Evolutionary conservation across 2,329 filamentous ascomycete genomes (phyloP).

Genomic region (Epichloe coenophiala): DNA sequence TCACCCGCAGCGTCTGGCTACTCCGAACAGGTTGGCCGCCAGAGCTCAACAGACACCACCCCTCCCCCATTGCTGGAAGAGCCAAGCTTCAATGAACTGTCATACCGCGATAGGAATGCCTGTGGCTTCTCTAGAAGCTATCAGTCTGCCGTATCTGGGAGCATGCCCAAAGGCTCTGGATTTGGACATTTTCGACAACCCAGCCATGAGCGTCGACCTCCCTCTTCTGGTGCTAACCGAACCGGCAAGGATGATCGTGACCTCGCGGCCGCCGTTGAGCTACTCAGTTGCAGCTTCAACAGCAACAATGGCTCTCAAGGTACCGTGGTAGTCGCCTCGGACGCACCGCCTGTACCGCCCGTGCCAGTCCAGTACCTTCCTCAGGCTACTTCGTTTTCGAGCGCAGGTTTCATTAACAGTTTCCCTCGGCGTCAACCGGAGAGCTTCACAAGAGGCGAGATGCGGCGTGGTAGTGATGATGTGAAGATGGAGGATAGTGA

Average conservation of each 20-base stretch:
- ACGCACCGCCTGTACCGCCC: conserved; percentile 78
- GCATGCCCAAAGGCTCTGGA: conserved; percentile 31
- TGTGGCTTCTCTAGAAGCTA: conserved; percentile 62
- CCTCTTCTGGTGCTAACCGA: conserved; percentile 62
- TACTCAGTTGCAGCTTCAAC: conserved; percentile 82
- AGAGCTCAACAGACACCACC: conserved; percentile 84
- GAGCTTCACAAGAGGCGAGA: conserved; percentile 49
- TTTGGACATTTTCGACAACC: conserved; percentile 54
- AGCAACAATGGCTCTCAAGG: conserved; percentile 56
- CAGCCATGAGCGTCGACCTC: conserved; percentile 63
- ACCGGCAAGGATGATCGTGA: conserved; percentile 75
- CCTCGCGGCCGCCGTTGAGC: conserved; percentile 76
- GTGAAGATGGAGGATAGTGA: conserved; percentile 59
- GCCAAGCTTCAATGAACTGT: conserved; percentile 37
- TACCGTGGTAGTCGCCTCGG: conserved; percentile 47
- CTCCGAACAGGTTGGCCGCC: conserved; percentile 62
- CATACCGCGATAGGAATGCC: conserved; percentile 42
- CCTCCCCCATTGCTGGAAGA: conserved; percentile 69
- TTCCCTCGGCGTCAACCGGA: conserved; percentile 47
- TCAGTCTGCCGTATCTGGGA: conserved; percentile 49
- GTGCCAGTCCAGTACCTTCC: conserved; percentile 70
- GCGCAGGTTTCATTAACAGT: conserved; percentile 49
- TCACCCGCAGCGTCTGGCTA: conserved; percentile 73
- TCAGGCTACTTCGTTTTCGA: conserved; percentile 41
- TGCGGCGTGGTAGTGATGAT: conserved; percentile 37